Conservation (phyloP, 2,329 filamentous ascomycete genomes). For the Fonsecaea pedrosoi region DNA sequence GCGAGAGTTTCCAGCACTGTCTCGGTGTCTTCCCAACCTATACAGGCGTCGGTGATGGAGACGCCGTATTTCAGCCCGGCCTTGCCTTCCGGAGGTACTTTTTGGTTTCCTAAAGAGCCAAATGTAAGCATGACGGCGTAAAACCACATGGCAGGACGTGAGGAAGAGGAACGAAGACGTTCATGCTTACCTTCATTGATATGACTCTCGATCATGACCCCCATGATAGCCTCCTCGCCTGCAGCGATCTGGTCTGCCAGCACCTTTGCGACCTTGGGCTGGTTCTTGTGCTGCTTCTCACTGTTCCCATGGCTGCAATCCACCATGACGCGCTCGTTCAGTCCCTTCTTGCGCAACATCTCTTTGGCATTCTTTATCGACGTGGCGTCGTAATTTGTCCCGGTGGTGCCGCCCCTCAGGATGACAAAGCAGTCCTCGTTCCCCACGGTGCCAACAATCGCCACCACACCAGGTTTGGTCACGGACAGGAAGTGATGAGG, state of each 20-base stretch:
- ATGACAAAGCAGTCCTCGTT: slow-evolving; percentile 99
- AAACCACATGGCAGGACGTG: neutral
- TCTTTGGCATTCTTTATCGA: slow-evolving; percentile 81
- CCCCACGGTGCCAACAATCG: slow-evolving; percentile 89
- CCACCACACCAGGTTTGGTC: slow-evolving; percentile 91
- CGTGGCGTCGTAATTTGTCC: slow-evolving; percentile 90
- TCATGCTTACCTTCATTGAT: slow-evolving; percentile 86
- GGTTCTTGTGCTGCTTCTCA: slow-evolving; percentile 95
- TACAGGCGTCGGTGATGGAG: slow-evolving; percentile 64
- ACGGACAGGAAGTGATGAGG: slow-evolving; percentile 97
- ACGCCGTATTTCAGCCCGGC: slow-evolving; percentile 44
- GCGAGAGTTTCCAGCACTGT: slow-evolving; percentile 78
- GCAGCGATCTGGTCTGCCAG: slow-evolving; percentile 84
- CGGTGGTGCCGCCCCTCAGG: slow-evolving; percentile 85
- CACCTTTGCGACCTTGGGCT: slow-evolving; percentile 85
- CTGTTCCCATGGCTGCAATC: slow-evolving; percentile 99
- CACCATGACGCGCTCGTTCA: slow-evolving; percentile 91
- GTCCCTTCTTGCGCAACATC: slow-evolving; percentile 78
- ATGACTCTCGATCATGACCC: slow-evolving; percentile 99
- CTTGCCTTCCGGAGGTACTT: slow-evolving; percentile 44
- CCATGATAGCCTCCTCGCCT: slow-evolving; percentile 86
- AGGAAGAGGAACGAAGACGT: neutral
- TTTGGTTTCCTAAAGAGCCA: slow-evolving; percentile 44
- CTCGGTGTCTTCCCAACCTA: slow-evolving; percentile 90
- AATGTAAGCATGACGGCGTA: neutral